Percentiles rank a stretch among this genome's conserved stretches.
Evolutionary conservation across 305 asterid genomes (phyloP).

Genomic region (Fraxinus dipetala): DNA sequence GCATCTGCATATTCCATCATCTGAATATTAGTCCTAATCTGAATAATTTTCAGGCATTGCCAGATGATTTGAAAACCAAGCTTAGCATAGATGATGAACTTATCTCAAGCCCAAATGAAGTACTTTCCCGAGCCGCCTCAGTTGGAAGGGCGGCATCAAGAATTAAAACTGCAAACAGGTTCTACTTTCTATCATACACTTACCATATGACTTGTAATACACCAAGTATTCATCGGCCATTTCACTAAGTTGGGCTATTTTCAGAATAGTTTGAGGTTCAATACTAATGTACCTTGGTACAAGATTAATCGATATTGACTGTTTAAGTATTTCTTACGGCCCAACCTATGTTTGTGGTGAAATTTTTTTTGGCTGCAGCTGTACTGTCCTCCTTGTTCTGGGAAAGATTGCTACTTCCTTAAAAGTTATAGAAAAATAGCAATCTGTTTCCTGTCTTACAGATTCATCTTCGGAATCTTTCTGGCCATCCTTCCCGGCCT

Average conservation of each 20-base stretch:
- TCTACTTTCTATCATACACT: slow-evolving; percentile 7
- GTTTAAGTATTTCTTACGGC: not conserved
- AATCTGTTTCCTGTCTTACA: not conserved
- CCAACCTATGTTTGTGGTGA: not conserved
- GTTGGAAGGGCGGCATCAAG: slow-evolving; percentile 58
- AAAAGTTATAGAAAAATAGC: not conserved
- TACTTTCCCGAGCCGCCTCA: slow-evolving; percentile 75
- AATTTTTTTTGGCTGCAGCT: not conserved
- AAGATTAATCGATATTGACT: not conserved
- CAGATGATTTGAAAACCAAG: slow-evolving; percentile 88
- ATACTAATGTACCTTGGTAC: not conserved
- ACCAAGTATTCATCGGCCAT: not conserved
- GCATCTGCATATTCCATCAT: slow-evolving; percentile 16
- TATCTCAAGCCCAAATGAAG: slow-evolving; percentile 82
- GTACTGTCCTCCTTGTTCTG: not conserved
- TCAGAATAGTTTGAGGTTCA: not conserved
- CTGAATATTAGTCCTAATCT: slow-evolving; percentile 28
- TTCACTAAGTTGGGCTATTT: not conserved
- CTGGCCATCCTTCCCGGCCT: not conserved
- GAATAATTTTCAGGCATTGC: slow-evolving; percentile 64
- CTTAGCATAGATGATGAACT: slow-evolving; percentile 86
- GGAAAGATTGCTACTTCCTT: not conserved
- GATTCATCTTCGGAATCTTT: not conserved
- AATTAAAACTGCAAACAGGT: slow-evolving; percentile 65
- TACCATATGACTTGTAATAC: not conserved